Base-by-base conservation (phyloP, 257 asterid genomes). In the Coffea canephora region DNA sequence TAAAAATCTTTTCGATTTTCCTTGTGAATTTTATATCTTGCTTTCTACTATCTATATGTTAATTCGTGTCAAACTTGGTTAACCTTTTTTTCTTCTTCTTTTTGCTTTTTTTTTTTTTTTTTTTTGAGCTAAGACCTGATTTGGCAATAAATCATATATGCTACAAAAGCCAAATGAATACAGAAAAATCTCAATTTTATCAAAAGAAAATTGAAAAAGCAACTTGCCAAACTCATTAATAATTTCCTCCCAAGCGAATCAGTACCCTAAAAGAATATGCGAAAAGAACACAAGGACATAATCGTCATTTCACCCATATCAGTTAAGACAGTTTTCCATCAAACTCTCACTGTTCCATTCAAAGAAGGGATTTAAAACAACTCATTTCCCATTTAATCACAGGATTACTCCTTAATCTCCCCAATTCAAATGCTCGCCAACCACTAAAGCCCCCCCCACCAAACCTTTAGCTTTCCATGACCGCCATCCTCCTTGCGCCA, bases 251-350 rank as follows among this genome's bases (percentile, higher is more conserved):
- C 1, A 36, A 36, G 6, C 25, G 11, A 43, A 75, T 11, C 6
- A 39, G 78, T 10, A 75, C 2, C 70, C 50, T 5, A 41, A 57
- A 12, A 41, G 79, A 75, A 61, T 75, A 75, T 59, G 70, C 71
- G 59, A 8, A 25, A 5, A 5, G 1, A 59, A 0, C 57, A 6
- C 21, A 59, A 21, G 25, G 79, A 41, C 45, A 59, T 75, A 5
- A 57, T 43, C 57, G 79, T 75, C 48, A 61, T 59, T 75, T 75
- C 57, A 3, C 8, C 9, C 10, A 8, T 41, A 10, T 82, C 64
- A 8, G 78, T 57, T 73, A n/a, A 34, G 74, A 43, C 68, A 23
- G 69, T 45, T 13, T 6, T 12, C 23, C 1, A 18, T 0, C 19
- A 25, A 61, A 12, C 6, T 74, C 77, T 64, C 77, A 0, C 50